Conservation (phyloP, 257 asterid genomes). For the Gardenia jasminoides region DNA sequence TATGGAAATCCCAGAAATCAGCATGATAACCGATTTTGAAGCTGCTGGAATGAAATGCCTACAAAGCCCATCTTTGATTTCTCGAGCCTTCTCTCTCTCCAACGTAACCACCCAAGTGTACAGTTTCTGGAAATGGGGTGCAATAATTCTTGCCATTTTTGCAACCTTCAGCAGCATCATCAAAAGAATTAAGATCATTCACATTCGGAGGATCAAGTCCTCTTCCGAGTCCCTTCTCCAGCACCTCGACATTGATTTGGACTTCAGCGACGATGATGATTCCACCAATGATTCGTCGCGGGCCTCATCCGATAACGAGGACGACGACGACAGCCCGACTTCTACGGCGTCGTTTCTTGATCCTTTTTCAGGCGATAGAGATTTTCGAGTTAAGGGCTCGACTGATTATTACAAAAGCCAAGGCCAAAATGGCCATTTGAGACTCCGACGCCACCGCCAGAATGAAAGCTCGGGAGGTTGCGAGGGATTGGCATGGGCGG, state of each 20-base stretch:
- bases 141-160: slow-evolving; percentile 59
- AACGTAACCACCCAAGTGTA: slow-evolving; percentile 27
- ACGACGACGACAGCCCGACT: slow-evolving; percentile 5
- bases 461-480: slow-evolving; percentile 14
- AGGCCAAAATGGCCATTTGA: slow-evolving; percentile 34
- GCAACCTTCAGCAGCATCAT: slow-evolving; percentile 68
- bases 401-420: slow-evolving; percentile 17
- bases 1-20: slow-evolving; percentile 71
- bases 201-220: slow-evolving; percentile 43
- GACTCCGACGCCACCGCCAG: slow-evolving; percentile 31
- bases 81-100: slow-evolving; percentile 43
- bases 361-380: slow-evolving; percentile 31
- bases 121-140: slow-evolving; percentile 88
- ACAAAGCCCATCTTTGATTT: slow-evolving; percentile 52
- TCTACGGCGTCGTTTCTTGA: slow-evolving; percentile 31
- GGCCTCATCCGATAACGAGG: slow-evolving; percentile 40
- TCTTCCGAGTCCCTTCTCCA: slow-evolving; percentile 37
- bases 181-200: slow-evolving; percentile 51
- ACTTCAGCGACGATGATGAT: slow-evolving; percentile 55
- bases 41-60: slow-evolving; percentile 75
- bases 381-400: slow-evolving; percentile 51
- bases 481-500: slow-evolving; percentile 40
- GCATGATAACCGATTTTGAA: slow-evolving; percentile 61
- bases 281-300: slow-evolving; percentile 46
- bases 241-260: slow-evolving; percentile 41